Evolutionary conservation across 768 basidiomycete genomes (phyloP).

Genomic region (Dioszegia aurantiaca): DNA sequence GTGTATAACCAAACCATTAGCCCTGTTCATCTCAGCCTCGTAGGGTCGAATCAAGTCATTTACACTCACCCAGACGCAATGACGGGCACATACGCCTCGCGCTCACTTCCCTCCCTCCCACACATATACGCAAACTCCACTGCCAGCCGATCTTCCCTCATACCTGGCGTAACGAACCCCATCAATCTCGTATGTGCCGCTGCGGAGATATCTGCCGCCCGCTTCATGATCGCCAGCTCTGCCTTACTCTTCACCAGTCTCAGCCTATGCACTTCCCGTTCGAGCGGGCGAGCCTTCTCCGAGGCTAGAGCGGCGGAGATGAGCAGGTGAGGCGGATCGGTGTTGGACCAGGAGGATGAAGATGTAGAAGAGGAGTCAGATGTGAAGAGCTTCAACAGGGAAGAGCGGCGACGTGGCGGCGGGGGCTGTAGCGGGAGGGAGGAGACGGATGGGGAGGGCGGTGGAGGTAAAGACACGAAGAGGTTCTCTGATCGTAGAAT

Average conservation of each 20-base stretch:
- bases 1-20: slow-evolving; percentile 87
- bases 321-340: slow-evolving; percentile 47
- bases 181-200: slow-evolving; percentile 86
- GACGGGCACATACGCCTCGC: slow-evolving; percentile 95
- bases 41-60: not conserved
- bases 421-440: slow-evolving; percentile 46
- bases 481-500: slow-evolving; percentile 55
- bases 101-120: slow-evolving; percentile 70
- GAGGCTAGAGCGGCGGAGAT: slow-evolving; percentile 54
- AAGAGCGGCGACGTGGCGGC: slow-evolving; percentile 58
- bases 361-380: slow-evolving; percentile 50
- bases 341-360: slow-evolving; percentile 50
- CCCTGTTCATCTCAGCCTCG: slow-evolving; percentile 54
- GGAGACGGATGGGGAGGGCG: slow-evolving; percentile 44
- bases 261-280: slow-evolving; percentile 67
- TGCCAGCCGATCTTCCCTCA: slow-evolving; percentile 63
- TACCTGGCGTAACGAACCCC: slow-evolving; percentile 64
- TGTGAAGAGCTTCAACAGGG: slow-evolving; percentile 58
- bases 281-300: slow-evolving; percentile 59
- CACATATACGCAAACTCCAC: slow-evolving; percentile 91
- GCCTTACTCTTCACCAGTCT: slow-evolving; percentile 73
- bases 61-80: slow-evolving; percentile 78
- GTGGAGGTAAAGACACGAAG: slow-evolving; percentile 56
- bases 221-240: slow-evolving; percentile 76
- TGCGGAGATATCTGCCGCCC: slow-evolving; percentile 82